Evolutionary conservation across 2,329 filamentous ascomycete species (phyloP).

Genomic region (Diatrype stigma): DNA sequence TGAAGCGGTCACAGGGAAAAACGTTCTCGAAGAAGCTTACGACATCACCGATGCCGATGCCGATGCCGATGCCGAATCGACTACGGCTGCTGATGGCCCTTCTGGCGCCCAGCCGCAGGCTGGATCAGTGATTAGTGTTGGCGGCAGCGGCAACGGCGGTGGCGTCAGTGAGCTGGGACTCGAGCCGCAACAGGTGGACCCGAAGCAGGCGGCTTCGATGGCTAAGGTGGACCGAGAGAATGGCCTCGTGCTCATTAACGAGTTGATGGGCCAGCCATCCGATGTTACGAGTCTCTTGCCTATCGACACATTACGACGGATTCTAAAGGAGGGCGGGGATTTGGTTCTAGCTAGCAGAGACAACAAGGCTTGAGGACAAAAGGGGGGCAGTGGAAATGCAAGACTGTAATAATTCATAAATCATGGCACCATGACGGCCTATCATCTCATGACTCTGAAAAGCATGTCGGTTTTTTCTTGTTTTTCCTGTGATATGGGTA

Average conservation of each 20-base stretch:
- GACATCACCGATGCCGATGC: too few relatives aligned
- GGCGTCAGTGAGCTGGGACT: slow-evolving; percentile 23
- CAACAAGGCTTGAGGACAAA: background rate
- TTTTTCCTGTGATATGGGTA: too few relatives aligned
- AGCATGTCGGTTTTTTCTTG: too few relatives aligned
- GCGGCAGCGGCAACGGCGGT: background rate
- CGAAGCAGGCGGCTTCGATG: slow-evolving; percentile 40
- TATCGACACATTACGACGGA: slow-evolving; percentile 38
- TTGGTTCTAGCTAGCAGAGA: slow-evolving; percentile 30
- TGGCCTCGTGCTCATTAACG: slow-evolving; percentile 53
- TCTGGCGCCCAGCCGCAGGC: too few relatives aligned
- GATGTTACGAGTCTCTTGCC: slow-evolving; percentile 36
- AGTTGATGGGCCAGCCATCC: slow-evolving; percentile 45
- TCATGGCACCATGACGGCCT: slow-evolving; percentile 4
- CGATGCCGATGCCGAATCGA: too few relatives aligned
- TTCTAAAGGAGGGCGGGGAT: slow-evolving; percentile 48
- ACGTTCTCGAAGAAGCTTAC: too few relatives aligned
- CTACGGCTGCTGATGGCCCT: too few relatives aligned
- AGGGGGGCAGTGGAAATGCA: background rate
- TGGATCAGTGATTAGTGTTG: too few relatives aligned
- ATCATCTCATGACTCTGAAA: background rate
- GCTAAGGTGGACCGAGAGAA: slow-evolving; percentile 56
- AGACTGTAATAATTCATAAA: background rate
- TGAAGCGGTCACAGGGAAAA: slow-evolving; percentile 43
- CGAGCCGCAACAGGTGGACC: slow-evolving; percentile 45